phyloP scores from a whole-genome alignment of 2,329 filamentous ascomycete species.

The Colletotrichum eleusines region DNA sequence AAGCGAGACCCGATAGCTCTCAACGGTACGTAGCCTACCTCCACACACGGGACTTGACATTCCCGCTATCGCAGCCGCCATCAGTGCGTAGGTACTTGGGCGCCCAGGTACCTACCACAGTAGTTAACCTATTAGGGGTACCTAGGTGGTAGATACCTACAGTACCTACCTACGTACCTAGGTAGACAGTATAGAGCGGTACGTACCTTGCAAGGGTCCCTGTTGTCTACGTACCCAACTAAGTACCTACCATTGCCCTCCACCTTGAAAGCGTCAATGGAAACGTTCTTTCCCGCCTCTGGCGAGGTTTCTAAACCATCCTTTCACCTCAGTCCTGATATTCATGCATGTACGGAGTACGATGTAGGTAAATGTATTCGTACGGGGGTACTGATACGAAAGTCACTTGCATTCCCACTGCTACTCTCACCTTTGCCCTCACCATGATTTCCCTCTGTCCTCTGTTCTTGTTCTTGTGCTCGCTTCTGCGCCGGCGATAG shows the following conservation, averaged over 20 bases:
- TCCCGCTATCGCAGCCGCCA: conserved; percentile 22
- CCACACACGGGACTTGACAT: background rate
- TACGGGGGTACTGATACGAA: background rate
- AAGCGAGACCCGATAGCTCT: conserved; percentile 19
- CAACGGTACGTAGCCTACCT: conserved; percentile 5
- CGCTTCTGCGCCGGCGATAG: background rate
- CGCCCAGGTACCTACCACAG: no score
- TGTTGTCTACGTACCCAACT: background rate
- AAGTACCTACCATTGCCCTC: background rate
- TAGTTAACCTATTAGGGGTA: no score
- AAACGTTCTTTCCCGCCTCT: conserved; percentile 41
- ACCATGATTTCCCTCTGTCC: background rate
- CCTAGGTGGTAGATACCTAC: no score
- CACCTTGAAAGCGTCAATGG: conserved; percentile 37
- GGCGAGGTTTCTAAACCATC: conserved; percentile 28
- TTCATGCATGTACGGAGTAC: background rate
- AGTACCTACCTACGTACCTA: no score
- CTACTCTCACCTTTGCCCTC: background rate
- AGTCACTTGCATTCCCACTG: background rate
- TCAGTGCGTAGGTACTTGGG: background rate
- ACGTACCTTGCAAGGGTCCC: no score
- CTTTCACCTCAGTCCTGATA: conserved; percentile 7
- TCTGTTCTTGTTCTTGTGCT: background rate
- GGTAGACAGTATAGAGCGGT: no score
- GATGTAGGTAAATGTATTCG: no score